Conservation (phyloP, 768 basidiomycete species). For the Lactarius trivialis region DNA sequence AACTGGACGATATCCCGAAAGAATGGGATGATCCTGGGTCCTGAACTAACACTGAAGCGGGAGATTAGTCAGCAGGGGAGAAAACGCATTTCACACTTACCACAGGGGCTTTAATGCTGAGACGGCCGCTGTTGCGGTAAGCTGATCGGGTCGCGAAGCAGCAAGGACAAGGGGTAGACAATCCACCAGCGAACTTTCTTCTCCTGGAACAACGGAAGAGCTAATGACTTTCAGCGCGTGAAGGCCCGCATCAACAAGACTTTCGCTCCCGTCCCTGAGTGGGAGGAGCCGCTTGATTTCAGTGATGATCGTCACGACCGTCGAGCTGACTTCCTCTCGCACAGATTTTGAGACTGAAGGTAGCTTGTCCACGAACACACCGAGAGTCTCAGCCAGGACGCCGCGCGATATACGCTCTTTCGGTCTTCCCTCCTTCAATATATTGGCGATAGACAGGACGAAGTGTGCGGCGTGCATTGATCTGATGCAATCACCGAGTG, state of each 20-base stretch:
- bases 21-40: conserved; percentile 83
- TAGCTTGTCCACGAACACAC: conserved; percentile 61
- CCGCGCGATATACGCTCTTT: conserved; percentile 12
- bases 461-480: conserved; percentile 71
- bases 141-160: conserved; percentile 37
- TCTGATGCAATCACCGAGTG: conserved; percentile 33
- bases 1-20: conserved; percentile 65
- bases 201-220: conserved; percentile 50
- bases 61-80: conserved; percentile 12
- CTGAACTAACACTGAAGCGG: conserved; percentile 56
- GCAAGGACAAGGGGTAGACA: conserved; percentile 54
- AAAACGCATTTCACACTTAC: conserved; percentile 32
- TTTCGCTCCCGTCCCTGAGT: conserved; percentile 32
- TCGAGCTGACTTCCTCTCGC: conserved; percentile 45
- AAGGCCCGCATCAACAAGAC: conserved; percentile 44
- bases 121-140: conserved; percentile 39
- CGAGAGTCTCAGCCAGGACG: conserved; percentile 49
- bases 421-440: conserved; percentile 35
- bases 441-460: conserved; percentile 45
- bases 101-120: conserved; percentile 52
- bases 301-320: conserved; percentile 47
- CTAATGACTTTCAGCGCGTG: conserved; percentile 55
- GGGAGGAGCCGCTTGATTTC: conserved; percentile 45
- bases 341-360: conserved; percentile 48
- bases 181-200: conserved; percentile 57